phyloP scores from a whole-genome alignment of 2,329 filamentous ascomycete species.

The Fusarium robinianum region DNA sequence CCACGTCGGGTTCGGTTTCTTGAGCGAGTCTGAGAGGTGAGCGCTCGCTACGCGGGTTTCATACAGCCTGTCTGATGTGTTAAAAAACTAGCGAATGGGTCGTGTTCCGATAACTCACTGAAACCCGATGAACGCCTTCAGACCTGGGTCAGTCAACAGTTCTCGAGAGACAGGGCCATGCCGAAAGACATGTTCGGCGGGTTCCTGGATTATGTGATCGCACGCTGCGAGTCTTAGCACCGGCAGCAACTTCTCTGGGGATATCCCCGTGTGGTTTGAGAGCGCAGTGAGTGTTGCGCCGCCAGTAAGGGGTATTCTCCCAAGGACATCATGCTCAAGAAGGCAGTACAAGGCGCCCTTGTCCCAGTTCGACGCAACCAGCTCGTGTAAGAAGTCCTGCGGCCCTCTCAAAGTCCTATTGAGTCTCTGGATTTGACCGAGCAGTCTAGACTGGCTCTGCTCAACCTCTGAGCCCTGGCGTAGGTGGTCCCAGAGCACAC shows the following conservation, averaged over 20 bases:
- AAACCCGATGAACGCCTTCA: constrained; percentile 25
- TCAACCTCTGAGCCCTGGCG: constrained; percentile 3
- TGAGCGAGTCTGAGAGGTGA: constrained; percentile 26
- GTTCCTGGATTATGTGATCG: constrained; percentile 18
- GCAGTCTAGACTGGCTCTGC: constrained; percentile 9
- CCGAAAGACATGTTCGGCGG: constrained; percentile 6
- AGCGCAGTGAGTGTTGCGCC: constrained; percentile 10
- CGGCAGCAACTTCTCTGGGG: constrained; percentile 19
- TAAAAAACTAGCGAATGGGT: not conserved
- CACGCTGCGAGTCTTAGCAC: constrained; percentile 22
- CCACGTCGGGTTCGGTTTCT: constrained; percentile 20
- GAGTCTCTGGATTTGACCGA: constrained; percentile 14
- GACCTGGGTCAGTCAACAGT: constrained; percentile 11
- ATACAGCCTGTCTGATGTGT: constrained; percentile 13
- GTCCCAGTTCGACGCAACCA: constrained; percentile 46
- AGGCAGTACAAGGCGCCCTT: constrained; percentile 24
- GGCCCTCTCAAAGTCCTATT: constrained; percentile 9
- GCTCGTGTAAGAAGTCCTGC: constrained; percentile 41
- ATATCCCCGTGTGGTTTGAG: constrained; percentile 11
- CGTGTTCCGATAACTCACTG: constrained; percentile 6
- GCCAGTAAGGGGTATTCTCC: constrained; percentile 12
- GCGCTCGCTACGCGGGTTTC: constrained; percentile 27
- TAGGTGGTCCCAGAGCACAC: constrained; percentile 5
- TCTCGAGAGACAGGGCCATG: constrained; percentile 15
- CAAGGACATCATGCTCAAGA: constrained; percentile 20